Evolutionary conservation across 2,329 filamentous ascomycete genomes (phyloP), one percentile per base, ranked within the genome.

Genomic region (Bretziella fagacearum): DNA sequence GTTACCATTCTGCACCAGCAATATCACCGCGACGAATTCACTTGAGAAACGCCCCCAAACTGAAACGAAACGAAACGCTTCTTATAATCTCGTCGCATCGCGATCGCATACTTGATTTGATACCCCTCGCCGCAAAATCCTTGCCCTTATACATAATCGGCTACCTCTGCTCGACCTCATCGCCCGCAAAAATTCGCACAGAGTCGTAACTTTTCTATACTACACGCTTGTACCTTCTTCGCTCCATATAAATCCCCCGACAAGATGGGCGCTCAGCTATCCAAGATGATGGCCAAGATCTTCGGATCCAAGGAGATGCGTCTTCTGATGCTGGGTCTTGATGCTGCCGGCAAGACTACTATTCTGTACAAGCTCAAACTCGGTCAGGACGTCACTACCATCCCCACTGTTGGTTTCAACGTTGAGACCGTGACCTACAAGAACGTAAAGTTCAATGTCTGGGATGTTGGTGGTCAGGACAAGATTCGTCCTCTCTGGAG

Each of bases 251-350:
- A n/a, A 7, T 6, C 15, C 2, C 32, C 15, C 29, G 6, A 18
- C 46, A 81, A 63, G 56, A 96, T 96, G 89, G 89, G 89, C 68
- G 83, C 81, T 60, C 81, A 84, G 66, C 73, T 95, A 64, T 93
- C 85, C 58, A 94, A 93, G 70, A 80, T 95, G 69, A 87, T 95
- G 80, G 84, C 84, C 67, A 94, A 93, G 79, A 84, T 96, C 71
- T 96, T 94, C 71, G 89, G 89, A 67, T 93, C 89, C 56, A 94
- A 94, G 73, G 89, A 96, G 70, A 95, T 96, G 86, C 83, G 89
- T 60, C 80, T 98, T 63, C 71, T 96, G 62, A 98, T 98, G 91
- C 74, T 98, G 57, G 91, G 91, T 58, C 77, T 96, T 58, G 91
- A 98, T 67, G 91, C 91, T 55, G 91, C 91, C 55, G 91, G 91